Conservation (phyloP, 371 early-diverging fungal genomes). For the Syncephalastrum sp. region DNA sequence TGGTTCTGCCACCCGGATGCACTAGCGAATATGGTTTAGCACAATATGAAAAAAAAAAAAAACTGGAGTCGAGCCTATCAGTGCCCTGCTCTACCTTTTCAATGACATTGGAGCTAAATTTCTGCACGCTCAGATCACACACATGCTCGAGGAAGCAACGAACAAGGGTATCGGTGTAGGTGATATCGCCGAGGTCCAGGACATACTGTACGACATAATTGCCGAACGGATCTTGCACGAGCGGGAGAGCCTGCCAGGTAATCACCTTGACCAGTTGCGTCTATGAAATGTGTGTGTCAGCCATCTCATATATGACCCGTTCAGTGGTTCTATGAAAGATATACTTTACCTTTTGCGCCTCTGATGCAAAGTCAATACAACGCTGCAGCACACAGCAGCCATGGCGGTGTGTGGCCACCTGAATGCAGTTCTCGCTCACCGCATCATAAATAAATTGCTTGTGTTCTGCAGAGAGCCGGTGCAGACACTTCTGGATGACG, state of each 20-base stretch:
- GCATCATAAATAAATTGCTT: conserved; percentile 91
- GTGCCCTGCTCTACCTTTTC: conserved; percentile 64
- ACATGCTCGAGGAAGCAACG: conserved; percentile 78
- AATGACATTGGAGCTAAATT: conserved; percentile 92
- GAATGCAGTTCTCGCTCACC: conserved; percentile 81
- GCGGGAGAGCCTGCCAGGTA: conserved; percentile 69
- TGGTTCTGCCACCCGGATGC: conserved; percentile 78
- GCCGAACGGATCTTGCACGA: conserved; percentile 94
- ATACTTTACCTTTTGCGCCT: conserved; percentile 58
- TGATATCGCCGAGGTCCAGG: conserved; percentile 73
- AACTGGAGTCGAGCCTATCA: conserved; percentile 8
- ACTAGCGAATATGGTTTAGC: conserved; percentile 31
- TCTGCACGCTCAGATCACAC: conserved; percentile 79
- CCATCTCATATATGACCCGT: neutral
- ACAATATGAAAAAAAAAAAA: conserved; percentile 4
- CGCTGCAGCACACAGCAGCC: conserved; percentile 98
- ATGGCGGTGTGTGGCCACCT: conserved; percentile 93
- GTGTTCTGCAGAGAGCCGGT: conserved; percentile 65
- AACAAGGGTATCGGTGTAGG: conserved; percentile 71
- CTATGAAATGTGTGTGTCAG: conserved; percentile 6
- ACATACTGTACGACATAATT: conserved; percentile 99
- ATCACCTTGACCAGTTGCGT: conserved; percentile 76
- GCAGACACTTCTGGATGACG: conserved; percentile 96
- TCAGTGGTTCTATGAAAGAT: no score
- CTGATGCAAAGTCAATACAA: conserved; percentile 87